Evolutionary conservation across 202 grass and related monocot species (phyloP), one percentile per base, ranked within the genome.

Genomic region (Carex arenaria): DNA sequence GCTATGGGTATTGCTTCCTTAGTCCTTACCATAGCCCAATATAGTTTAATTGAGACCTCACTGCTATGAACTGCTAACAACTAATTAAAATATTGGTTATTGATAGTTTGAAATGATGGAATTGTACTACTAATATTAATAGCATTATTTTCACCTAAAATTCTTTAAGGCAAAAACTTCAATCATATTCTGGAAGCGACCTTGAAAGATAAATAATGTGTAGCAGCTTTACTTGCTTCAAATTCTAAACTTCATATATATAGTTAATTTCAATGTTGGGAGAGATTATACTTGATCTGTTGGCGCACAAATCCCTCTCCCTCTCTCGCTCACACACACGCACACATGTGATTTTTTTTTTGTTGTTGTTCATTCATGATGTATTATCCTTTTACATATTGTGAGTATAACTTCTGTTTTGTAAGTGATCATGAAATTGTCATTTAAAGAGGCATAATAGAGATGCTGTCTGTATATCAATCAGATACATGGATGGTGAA

Each of bases 401-500:
- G 47, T 5, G 8, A 71, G n/a, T 71, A 10, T 26, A 63, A 28
- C 18, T 45, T 36, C 18, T 47, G 36, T 47, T 71, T 47, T 22
- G n/a, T 71, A 45, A 47, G 18, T 71, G 67, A 71, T 47, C 38
- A 4, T 47, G 9, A 12, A 71, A 71, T 45, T 45, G 18, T 45
- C 47, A 47, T 23, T 47, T 26, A 10, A 71, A 47, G 7, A 23
- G 38, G 18, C 22, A 9, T 71, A 47, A 71, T 71, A 47, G 8
- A 56, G 7, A 76, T 56, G 70, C 34, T 57, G 8, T 60, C 31
- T 78, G 15, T 77, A n/a, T 57, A 40, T 59, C 13, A 6, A 80
- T 66, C 90, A 97, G 95, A 87, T 98, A 98, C 67, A 71, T 45
- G 57, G 92, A 98, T 80, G 92, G 95, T 1, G 86, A 89, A 60